Evolutionary conservation across 345 rosid genomes (phyloP).

Genomic region (Kandelia obovata): DNA sequence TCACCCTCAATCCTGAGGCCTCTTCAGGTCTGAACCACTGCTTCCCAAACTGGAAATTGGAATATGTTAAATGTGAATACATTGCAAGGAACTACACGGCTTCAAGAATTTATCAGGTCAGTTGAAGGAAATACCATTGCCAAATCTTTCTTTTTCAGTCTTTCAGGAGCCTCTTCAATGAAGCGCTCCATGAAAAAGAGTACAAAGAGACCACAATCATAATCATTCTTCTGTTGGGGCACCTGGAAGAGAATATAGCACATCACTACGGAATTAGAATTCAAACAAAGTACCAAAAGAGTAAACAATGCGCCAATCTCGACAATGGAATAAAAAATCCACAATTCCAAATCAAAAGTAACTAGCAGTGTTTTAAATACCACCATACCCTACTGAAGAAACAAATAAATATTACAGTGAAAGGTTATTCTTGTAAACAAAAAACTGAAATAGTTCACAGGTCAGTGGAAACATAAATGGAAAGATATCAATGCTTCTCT

Average conservation of each 20-base stretch:
- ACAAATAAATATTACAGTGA: not conserved
- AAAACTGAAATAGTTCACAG: too few species aligned
- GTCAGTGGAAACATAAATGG: too few species aligned
- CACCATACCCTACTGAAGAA: not conserved
- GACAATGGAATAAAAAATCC: not conserved
- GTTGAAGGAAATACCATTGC: conserved; percentile 48
- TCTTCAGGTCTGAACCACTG: conserved; percentile 83
- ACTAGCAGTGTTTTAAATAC: too few species aligned
- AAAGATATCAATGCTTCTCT: too few species aligned
- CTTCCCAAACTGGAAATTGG: conserved; percentile 62
- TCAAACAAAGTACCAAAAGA: not conserved
- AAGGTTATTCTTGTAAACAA: too few species aligned
- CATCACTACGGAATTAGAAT: not conserved
- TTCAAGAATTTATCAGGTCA: not conserved
- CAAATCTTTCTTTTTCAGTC: conserved; percentile 71
- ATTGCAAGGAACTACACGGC: not conserved
- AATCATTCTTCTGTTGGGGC: conserved; percentile 92
- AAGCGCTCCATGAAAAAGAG: conserved; percentile 84
- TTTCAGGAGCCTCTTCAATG: conserved; percentile 74
- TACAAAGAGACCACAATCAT: conserved; percentile 89
- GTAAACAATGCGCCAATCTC: not conserved
- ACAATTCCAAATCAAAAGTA: not conserved
- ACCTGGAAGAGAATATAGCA: conserved; percentile 44
- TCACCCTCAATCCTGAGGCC: conserved; percentile 72
- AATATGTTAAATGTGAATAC: not conserved